Evolutionary conservation across 2,329 filamentous ascomycete species (phyloP).

Genomic region (Graphiopsis chlorocephala): DNA sequence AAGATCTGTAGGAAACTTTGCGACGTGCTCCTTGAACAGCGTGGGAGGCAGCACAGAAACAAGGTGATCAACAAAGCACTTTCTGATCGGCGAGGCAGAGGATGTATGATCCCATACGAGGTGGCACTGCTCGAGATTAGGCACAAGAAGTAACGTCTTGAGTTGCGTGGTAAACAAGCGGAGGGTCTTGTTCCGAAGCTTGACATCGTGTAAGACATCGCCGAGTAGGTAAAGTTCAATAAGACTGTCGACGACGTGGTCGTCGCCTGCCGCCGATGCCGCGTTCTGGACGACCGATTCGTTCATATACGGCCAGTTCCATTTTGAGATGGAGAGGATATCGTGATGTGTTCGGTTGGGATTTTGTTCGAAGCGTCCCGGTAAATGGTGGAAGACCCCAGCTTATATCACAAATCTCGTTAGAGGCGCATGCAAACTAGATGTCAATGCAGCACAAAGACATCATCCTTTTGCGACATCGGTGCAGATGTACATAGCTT

Average conservation of each 20-base stretch:
- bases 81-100: background rate
- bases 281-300: background rate
- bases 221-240: background rate
- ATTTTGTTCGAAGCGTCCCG: background rate
- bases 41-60: background rate
- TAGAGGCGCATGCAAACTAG: background rate
- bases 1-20: no score
- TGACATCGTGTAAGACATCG: background rate
- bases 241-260: background rate
- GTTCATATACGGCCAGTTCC: conserved; percentile 1
- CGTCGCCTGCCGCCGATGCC: background rate
- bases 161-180: background rate
- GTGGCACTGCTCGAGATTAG: background rate
- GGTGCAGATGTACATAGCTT: background rate
- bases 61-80: background rate
- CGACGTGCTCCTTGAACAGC: no score
- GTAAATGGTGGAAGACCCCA: background rate
- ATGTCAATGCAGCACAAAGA: background rate
- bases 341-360: background rate
- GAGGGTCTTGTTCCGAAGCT: background rate
- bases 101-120: background rate
- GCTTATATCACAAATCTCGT: background rate
- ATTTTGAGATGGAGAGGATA: background rate
- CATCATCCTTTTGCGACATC: background rate
- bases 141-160: no score